Evolutionary conservation across 805 yeast species (phyloP).

Genomic region (Schwanniomyces sp.): DNA sequence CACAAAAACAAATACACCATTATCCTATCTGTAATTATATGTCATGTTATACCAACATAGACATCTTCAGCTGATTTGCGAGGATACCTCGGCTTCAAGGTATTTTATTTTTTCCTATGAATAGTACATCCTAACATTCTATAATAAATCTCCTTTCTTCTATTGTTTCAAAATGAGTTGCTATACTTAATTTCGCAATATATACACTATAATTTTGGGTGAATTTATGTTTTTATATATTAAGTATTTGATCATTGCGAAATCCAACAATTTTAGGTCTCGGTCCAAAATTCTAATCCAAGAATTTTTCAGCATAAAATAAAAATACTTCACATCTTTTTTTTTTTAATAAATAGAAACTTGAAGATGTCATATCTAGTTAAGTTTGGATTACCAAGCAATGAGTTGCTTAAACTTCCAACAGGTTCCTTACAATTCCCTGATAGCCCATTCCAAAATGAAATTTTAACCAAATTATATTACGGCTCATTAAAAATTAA

Average conservation of each 20-base stretch:
- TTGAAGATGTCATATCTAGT: constrained; percentile 16
- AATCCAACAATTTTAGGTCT: constrained; percentile 1
- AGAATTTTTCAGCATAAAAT: not conserved
- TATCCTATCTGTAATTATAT: no score
- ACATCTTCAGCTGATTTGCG: no score
- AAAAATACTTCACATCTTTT: not conserved
- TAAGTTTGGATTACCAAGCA: constrained; percentile 34
- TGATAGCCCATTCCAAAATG: constrained; percentile 32
- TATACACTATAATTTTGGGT: not conserved
- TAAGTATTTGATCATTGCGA: not conserved
- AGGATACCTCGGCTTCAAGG: no score
- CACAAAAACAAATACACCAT: no score
- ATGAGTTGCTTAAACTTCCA: constrained; percentile 31
- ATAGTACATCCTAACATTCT: no score
- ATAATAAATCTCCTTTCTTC: no score
- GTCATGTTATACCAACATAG: no score
- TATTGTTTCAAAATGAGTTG: no score
- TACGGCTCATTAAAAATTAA: constrained; percentile 45
- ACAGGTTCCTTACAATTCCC: constrained; percentile 29
- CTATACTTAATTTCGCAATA: not conserved
- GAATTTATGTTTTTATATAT: not conserved
- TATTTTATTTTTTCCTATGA: no score
- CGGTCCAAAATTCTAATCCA: not conserved
- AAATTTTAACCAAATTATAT: constrained; percentile 33
- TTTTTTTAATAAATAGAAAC: not conserved